Evolutionary conservation across 805 yeast species (phyloP).

Genomic region (Ogataea nitratoaversa): DNA sequence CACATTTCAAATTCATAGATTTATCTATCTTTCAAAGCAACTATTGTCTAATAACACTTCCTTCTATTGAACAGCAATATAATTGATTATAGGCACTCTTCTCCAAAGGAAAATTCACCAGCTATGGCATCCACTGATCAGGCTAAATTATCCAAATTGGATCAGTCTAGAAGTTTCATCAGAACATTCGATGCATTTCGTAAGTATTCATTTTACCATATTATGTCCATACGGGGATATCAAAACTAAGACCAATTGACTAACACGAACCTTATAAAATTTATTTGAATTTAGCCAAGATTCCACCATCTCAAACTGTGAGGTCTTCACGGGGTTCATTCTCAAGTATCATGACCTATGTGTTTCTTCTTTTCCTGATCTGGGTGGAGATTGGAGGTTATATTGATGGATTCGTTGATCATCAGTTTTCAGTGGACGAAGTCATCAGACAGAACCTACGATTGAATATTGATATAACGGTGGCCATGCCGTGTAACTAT

Average conservation of each 20-base stretch:
- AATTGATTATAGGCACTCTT: no score
- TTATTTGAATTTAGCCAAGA: slow-evolving; percentile 57
- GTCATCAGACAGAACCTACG: slow-evolving; percentile 52
- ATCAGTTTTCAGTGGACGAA: slow-evolving; percentile 72
- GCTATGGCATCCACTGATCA: background rate
- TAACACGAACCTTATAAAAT: no score
- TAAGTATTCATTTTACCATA: slow-evolving; percentile 36
- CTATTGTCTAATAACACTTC: no score
- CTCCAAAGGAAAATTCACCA: no score
- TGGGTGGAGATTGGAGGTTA: slow-evolving; percentile 86
- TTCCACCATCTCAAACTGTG: slow-evolving; percentile 64
- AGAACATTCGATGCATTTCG: slow-evolving; percentile 70
- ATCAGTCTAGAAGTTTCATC: slow-evolving; percentile 21
- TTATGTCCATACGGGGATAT: no score
- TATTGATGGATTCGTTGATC: slow-evolving; percentile 76
- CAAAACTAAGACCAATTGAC: background rate
- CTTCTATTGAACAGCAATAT: no score
- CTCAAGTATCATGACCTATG: slow-evolving; percentile 60
- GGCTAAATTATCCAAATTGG: slow-evolving; percentile 12
- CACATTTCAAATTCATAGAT: no score
- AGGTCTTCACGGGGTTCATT: slow-evolving; percentile 75
- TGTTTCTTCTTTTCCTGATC: slow-evolving; percentile 59
- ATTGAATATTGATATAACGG: slow-evolving; percentile 74
- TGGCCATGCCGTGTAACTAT: slow-evolving; percentile 79
- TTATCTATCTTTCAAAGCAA: no score